Base-by-base conservation (phyloP, 768 basidiomycete genomes). In the Amanita polypyramis region DNA sequence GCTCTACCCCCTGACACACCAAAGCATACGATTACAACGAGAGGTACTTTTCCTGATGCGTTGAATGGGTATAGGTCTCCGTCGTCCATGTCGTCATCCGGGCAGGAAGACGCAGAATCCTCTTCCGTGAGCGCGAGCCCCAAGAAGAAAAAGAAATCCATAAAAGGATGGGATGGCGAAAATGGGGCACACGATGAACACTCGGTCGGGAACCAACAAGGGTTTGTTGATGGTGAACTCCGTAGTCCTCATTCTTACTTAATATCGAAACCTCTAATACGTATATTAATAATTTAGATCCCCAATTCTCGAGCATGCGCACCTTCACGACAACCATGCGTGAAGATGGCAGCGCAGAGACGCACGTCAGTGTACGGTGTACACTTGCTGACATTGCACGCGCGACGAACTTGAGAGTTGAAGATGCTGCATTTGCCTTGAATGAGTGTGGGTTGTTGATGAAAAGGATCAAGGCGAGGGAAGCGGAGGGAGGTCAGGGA, bases 381-480 rank as follows among this genome's bases (percentile, higher is more conserved):
- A 82, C 83, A 15, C 73, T 97, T n/a, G 69, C 68, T 7, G 81
- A 88, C 30, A 78, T 97, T 49, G 83, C 91, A 1, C 69, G 71
- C 14, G 86, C 83, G 23, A 89, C 89, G 40, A 83, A 87, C 62
- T 67, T 98, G 45, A 76, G 88, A 1, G 62, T 81, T 0, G 90
- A 96, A 47, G 95, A 98, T 60, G 79, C 82, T 0, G 85, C 90
- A 0, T 93, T 90, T 64, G 90, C 93, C 2, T 63, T 98, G 55
- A 83, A 86, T 48, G 91, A 94, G 60, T 83, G 86, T 51, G 91
- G 92, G 23, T 63, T 97, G 46, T 70, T 96, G 14, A 66, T 63
- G 46, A 67, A 72, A 34, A 60, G 75, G 45, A 64, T 68, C 42
- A 50, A 50, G 40, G 56, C 20, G 33, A 44, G 49, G 33, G 57